Base-by-base conservation (phyloP, 1,284 basidiomycete species). In the Leccinum subatratum region DNA sequence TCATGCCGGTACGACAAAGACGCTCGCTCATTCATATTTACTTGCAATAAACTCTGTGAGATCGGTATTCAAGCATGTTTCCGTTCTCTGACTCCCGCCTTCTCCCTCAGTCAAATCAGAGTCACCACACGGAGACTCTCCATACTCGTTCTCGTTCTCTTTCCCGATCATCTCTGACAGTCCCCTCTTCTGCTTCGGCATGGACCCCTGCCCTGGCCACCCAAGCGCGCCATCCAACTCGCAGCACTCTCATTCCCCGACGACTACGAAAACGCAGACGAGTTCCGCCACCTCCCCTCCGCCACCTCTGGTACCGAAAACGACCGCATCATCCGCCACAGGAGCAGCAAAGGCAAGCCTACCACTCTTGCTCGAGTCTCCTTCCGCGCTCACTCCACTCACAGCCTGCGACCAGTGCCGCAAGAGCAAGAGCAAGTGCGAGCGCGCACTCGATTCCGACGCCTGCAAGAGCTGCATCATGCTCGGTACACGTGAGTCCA, bases 351-450 rank as follows among this genome's bases (percentile, higher is more conserved):
- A 84, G 87, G 88, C 84, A 68, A 34, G 77, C 77, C 22, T 30
- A 37, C 20, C 60, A 61, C 32, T 66, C 63, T 12, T 16, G 20
- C 34, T 22, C 39, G 22, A 28, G 16, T 16, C n/a, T 28, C 12
- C 28, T 20, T 7, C 12, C 30, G 14, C 20, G 7, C 48, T 34
- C 30, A 32, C 48, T n/a, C 12, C 20, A 20, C 20, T 12, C 45
- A 48, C 62, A 63, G 62, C 62, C 11, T 92, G 91, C 77, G 88
- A 91, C 77, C 91, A 92, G 74, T 93, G 92, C 77, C 85, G 91
- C 67, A 93, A 73, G 60, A 72, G 68, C 65, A 75, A 77, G 39
- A 71, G 75, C 64, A 75, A 77, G 64, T 72, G 75, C 63, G 73
- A 77, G 64, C 75, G 75, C 4, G 5, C 70, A 2, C 58, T 51